A percentile compares a stretch with the other conserved stretches of the same genome.
Evolutionary conservation across 805 yeast species (phyloP).

Genomic region (Kazachstania bromeliacearum): DNA sequence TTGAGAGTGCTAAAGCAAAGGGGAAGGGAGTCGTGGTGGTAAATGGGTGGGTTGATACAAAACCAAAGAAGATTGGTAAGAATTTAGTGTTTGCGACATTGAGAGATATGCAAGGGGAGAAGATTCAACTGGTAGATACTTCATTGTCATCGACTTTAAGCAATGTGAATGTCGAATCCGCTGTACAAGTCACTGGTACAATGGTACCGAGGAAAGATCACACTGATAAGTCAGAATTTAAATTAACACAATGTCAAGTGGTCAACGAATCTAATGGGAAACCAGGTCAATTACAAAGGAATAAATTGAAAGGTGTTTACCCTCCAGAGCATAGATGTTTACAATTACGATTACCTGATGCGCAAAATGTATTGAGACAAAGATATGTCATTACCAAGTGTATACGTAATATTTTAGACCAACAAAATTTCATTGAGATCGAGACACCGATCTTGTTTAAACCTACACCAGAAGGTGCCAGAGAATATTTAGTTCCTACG

Average conservation of each 20-base stretch:
- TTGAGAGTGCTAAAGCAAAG: no score
- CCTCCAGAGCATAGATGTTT: conserved; percentile 78
- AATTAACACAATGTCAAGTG: conserved; percentile 40
- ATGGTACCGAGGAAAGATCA: conserved; percentile 22
- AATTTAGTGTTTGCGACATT: conserved; percentile 60
- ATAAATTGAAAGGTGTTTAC: conserved; percentile 39
- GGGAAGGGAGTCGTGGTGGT: conserved; percentile 30
- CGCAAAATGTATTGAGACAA: conserved; percentile 45
- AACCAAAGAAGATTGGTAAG: conserved; percentile 62
- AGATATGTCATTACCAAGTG: conserved; percentile 47
- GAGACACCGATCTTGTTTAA: conserved; percentile 92
- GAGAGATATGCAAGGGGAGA: conserved; percentile 63
- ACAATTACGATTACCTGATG: conserved; percentile 56
- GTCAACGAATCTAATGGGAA: conserved; percentile 55
- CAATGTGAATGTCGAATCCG: conserved; percentile 59
- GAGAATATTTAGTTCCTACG: conserved; percentile 92
- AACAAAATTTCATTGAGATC: conserved; percentile 56
- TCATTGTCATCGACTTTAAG: conserved; percentile 19
- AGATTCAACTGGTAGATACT: conserved; percentile 47
- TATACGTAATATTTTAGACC: conserved; percentile 36
- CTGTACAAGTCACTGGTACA: conserved; percentile 55
- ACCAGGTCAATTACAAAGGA: conserved; percentile 58
- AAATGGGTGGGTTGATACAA: conserved; percentile 78
- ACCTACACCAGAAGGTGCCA: conserved; percentile 96
- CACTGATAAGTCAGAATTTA: conserved; percentile 43